Conservation (phyloP, 225 moss, liverwort and hornwort genomes). For the Pseudoscleropodium purum region DNA sequence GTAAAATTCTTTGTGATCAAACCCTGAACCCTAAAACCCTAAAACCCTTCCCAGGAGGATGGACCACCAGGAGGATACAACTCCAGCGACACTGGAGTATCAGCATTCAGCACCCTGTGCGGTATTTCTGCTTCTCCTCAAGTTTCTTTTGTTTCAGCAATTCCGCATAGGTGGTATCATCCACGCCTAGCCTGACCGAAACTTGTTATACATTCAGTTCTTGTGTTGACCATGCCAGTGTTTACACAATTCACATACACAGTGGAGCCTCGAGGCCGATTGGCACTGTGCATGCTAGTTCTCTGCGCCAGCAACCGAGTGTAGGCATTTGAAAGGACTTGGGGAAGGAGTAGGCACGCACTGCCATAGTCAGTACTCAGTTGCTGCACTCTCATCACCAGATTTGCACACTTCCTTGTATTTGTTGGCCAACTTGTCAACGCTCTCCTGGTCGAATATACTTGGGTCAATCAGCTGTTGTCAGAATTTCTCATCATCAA, state of each 20-base stretch:
- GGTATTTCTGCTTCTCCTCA: not conserved
- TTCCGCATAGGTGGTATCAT: not conserved
- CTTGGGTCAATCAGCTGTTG: not conserved
- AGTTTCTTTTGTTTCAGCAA: not conserved
- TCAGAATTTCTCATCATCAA: not conserved
- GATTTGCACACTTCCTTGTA: not conserved
- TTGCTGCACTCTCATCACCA: not conserved
- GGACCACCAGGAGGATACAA: not conserved
- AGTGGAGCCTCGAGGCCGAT: not conserved
- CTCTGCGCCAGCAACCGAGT: not conserved
- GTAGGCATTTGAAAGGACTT: not conserved
- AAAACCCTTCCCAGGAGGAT: too few relatives aligned
- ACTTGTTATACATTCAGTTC: not conserved
- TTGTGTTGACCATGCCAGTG: not conserved
- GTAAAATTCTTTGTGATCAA: not conserved
- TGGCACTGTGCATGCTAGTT: not conserved
- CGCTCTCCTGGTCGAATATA: not conserved
- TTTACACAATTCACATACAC: not conserved
- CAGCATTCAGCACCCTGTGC: not conserved
- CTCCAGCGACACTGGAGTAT: not conserved
- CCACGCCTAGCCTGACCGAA: not conserved
- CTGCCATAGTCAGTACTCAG: not conserved
- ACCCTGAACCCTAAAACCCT: not conserved
- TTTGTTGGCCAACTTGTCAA: not conserved
- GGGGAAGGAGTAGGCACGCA: not conserved